Evolutionary conservation across 495 filamentous ascomycete species (phyloP), one percentile per base, ranked within the genome.

Genomic region (Xylaria intraflava): DNA sequence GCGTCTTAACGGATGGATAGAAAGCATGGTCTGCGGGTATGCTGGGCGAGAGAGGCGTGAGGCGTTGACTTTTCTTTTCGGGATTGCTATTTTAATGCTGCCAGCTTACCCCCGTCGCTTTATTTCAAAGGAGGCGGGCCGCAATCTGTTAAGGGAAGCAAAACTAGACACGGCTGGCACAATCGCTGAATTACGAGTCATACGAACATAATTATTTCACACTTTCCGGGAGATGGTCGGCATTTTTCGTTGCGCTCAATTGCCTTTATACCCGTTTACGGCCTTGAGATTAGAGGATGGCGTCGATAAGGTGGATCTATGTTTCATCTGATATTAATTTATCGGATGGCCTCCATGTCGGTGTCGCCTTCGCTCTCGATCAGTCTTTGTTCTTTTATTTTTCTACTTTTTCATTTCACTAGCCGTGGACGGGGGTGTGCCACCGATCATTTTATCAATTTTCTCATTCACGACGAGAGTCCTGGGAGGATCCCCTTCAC

Each of bases 1-100:
- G 33, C 31, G 46, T 46, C 46, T 41, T 24, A 42, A 42, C 19
- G 44, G 30, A 36, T 55, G 45, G 27, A 43, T 55, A 41, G 27
- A 49, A 41, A 36, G 40, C 33, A 54, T 38, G 43, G 24, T 30
- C 16, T 11, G 35, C 29, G 27, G 51, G 17, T 19, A 55, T 16
- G 41, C 19, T 6, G 17, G 30, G n/a, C n/a, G n/a, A 9, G 29
- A 20, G 2, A 16, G 46, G 46, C 16, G 27, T 23, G 2, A 26
- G 27, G 45, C 24, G 27, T 55, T 48, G 40, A 2, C 36, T 31
- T 49, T 49, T 9, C 20, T 17, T 43, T 49, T 23, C 24, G 17
- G 31, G 29, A 45, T 45, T 3, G 17, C 14, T 53, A 29, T 44
- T 27, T 27, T 5, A 42, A 17, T 36, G 44, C 20, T 12, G 29